phyloP scores from a whole-genome alignment of 352 stramenopile species.

The Globisporangium perplexum region DNA sequence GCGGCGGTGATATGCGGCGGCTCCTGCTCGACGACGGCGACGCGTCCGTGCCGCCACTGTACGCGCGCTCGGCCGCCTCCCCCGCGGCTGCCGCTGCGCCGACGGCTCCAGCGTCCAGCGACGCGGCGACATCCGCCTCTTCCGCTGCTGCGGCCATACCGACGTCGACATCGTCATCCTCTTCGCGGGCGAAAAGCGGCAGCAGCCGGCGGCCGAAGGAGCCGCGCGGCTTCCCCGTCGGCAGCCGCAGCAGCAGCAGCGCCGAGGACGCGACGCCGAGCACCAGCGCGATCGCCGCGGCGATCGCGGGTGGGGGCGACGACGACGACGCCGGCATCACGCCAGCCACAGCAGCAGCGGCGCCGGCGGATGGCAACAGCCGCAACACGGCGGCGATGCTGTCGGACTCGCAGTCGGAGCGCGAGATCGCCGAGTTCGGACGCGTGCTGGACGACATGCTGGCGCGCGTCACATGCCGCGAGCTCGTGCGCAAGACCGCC shows the following conservation, averaged over 20 bases:
- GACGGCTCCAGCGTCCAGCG: neutral
- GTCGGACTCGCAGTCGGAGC: conserved; percentile 60
- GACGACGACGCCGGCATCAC: neutral
- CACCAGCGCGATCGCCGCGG: conserved; percentile 5
- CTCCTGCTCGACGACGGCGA: conserved; percentile 8
- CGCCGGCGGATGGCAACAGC: conserved; percentile 5
- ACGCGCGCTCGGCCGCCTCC: conserved; percentile 1
- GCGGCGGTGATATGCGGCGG: conserved; percentile 6
- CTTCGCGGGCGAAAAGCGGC: neutral
- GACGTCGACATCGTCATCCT: neutral
- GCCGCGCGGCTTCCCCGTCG: neutral
- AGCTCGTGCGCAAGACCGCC: conserved; percentile 70
- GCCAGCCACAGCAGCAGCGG: neutral
- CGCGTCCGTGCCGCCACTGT: conserved; percentile 4
- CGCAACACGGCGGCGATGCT: conserved; percentile 25
- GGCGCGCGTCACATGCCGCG: conserved; percentile 54
- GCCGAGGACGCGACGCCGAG: conserved; percentile 2
- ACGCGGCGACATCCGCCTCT: too few species aligned
- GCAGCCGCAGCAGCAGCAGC: conserved; percentile 2
- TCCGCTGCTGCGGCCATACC: too few species aligned
- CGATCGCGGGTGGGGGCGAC: neutral
- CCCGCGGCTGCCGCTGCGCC: neutral
- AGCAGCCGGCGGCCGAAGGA: neutral
- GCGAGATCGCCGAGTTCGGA: conserved; percentile 72
- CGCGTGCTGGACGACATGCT: conserved; percentile 69